phyloP scores from a whole-genome alignment of 169 alveolate species.

The Pseudocohnilembus persalinus region DNA sequence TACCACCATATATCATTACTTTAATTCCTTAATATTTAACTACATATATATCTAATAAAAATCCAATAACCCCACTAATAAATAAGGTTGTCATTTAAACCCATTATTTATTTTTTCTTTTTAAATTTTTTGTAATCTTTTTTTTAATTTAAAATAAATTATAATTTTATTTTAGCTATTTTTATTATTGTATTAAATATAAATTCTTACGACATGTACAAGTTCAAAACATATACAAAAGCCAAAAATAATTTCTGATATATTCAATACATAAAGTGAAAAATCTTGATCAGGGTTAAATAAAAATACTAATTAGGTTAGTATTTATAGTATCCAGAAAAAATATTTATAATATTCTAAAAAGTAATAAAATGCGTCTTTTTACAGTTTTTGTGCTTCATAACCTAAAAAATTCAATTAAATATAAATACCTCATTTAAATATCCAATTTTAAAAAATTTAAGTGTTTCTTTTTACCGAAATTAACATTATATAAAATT shows the following conservation, averaged over 20 bases:
- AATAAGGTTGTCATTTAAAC: too few relatives aligned
- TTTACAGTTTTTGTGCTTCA: background rate
- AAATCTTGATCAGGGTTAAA: too few relatives aligned
- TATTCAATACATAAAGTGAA: too few relatives aligned
- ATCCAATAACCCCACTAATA: background rate
- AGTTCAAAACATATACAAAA: background rate
- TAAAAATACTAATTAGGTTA: too few relatives aligned
- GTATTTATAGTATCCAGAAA: too few relatives aligned
- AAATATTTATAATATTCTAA: too few relatives aligned
- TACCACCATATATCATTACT: background rate
- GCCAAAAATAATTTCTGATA: background rate
- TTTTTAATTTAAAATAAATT: too few relatives aligned
- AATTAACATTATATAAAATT: slow-evolving; percentile 1
- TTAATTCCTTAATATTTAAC: background rate
- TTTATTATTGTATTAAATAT: background rate
- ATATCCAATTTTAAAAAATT: background rate
- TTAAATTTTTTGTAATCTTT: too few relatives aligned
- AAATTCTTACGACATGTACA: background rate
- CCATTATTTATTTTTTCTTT: background rate
- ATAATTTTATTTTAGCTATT: too few relatives aligned
- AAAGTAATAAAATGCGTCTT: background rate
- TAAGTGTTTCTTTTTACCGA: slow-evolving; percentile 5
- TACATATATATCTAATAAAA: background rate
- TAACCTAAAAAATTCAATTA: background rate
- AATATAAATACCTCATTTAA: too few relatives aligned